Base-by-base conservation (phyloP, 192 early-diverging fungal genomes). In the Spinellus fusiger region DNA sequence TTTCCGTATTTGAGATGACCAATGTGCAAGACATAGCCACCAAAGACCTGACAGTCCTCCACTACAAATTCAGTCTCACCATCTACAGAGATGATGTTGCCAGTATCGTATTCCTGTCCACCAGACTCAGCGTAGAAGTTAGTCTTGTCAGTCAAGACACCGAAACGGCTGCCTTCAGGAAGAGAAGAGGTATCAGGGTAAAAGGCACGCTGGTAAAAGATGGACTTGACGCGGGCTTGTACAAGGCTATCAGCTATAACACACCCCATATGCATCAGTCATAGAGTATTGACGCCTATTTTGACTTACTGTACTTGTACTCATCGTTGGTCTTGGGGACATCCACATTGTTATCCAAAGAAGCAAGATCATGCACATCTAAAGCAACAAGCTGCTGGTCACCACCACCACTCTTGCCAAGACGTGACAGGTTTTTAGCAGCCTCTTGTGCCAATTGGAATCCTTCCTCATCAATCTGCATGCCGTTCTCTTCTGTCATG, bases 61-160 rank as follows among this genome's bases (percentile, higher is more conserved):
- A 99, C 93, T 4, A 83, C 84, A 62, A 97, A 95, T 64, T 97
- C 94, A 31, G 84, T 77, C 35, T 89, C 76, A 27, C 86, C 85
- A 60, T 96, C 93, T n/a, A 89, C 73, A 12, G 91, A 84, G 44
- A 90, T 81, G 52, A 94, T 73, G 54, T 81, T 84, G 33, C 96
- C 96, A 22, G 87, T 89, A 68, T 98, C 96, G 71, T 87, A 93
- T 68, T 89, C 85, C 73, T 98, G 96, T 20, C 96, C 96, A 76
- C 96, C 96, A 62, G 87, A 86, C 76, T 97, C 96, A 23, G 96
- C 94, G 64, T 98, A 98, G 66, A 98, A 94, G 86, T 94, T 94
- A 54, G 96, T 96, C 65, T 86, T 80, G 79, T 98, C 94, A 59
- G 96, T 83, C 26, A 98, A 69, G 26, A 98, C 80, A 49, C 96